Evolutionary conservation across 2,329 filamentous ascomycete species (phyloP).

Genomic region (Fusarium ramigenum): DNA sequence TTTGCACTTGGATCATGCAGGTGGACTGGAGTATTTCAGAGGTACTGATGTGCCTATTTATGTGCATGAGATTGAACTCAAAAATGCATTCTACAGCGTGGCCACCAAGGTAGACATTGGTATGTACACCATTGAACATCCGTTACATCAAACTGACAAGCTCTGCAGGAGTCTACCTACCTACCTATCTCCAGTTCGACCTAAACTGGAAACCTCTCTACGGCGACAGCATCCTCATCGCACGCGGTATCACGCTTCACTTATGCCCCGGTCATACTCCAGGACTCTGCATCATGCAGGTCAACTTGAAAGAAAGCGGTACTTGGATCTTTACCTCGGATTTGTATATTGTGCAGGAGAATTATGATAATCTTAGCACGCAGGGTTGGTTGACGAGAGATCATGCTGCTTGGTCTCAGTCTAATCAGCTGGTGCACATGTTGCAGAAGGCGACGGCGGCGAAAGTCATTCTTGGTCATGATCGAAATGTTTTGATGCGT

Average conservation of each 20-base stretch:
- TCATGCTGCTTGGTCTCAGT: neutral
- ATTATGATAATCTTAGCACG: neutral
- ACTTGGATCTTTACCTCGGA: neutral
- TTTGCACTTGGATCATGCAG: neutral
- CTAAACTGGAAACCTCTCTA: neutral
- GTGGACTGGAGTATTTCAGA: neutral
- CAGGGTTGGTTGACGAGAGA: neutral
- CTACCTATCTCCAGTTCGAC: neutral
- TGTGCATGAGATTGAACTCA: neutral
- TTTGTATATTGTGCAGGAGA: neutral
- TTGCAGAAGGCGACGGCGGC: neutral
- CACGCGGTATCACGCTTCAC: neutral
- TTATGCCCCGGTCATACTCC: neutral
- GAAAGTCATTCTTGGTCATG: fast-evolving
- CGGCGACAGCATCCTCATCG: neutral
- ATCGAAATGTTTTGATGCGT: neutral
- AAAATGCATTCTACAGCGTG: neutral
- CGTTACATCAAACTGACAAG: fast-evolving
- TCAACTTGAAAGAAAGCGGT: neutral
- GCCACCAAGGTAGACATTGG: neutral
- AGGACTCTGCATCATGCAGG: neutral
- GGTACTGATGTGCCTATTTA: neutral
- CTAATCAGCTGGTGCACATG: neutral
- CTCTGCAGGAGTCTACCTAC: neutral
- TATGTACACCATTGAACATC: fast-evolving